A percentile compares a stretch with the other conserved stretches of the same genome.
These are phyloP conservation scores for Lagenidium sp. DNA, from an alignment of 352 stramenopile species.

Conservation along the genomic window DNA sequence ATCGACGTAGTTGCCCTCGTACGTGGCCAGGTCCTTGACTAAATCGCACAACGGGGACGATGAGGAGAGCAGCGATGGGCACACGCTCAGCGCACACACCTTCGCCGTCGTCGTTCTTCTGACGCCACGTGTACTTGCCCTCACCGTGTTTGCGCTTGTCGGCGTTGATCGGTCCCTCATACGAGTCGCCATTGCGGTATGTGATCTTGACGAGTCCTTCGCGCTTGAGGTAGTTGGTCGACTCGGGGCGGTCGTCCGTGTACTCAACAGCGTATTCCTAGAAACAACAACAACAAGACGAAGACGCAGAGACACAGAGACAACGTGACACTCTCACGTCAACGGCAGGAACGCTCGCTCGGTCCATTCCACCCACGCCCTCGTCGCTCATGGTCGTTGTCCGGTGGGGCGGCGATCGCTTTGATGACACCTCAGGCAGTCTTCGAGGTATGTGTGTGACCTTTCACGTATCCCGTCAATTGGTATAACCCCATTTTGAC, in stretches of 20 bases:
- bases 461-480: too few species aligned
- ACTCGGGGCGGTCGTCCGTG: constrained; percentile 80
- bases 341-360: not conserved
- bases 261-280: constrained; percentile 80
- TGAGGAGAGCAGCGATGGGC: not conserved
- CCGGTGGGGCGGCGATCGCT: not conserved
- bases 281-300: not conserved
- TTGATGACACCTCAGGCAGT: too few species aligned
- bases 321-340: too few species aligned
- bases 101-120: constrained; percentile 60
- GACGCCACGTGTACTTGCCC: constrained; percentile 86
- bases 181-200: constrained; percentile 88
- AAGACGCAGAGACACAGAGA: not conserved
- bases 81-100: constrained; percentile 16
- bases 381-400: constrained; percentile 35
- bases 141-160: constrained; percentile 78
- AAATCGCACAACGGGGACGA: too few species aligned
- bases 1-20: constrained; percentile 83
- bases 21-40: constrained; percentile 69
- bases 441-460: too few species aligned
- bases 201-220: constrained; percentile 82
- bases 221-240: constrained; percentile 76
- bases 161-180: constrained; percentile 77
- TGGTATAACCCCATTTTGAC: too few species aligned
- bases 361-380: constrained; percentile 14